Base-by-base conservation (phyloP, 352 stramenopile species). In the Paralagenidium karlingii region DNA sequence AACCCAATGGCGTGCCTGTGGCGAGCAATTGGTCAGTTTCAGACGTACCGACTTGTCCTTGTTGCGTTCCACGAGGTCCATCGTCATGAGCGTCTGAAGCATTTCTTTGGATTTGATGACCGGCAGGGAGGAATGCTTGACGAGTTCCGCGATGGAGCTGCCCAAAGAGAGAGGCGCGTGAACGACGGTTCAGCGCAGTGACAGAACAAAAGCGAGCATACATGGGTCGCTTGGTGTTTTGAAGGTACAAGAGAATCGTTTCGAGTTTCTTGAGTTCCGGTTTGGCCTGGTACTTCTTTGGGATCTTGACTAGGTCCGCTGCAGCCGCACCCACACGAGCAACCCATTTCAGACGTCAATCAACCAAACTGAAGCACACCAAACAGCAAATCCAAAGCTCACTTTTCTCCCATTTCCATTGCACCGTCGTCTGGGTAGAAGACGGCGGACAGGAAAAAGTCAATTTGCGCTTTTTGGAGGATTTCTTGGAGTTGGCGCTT, bases 31-130 rank as follows among this genome's bases (percentile, higher is more conserved):
- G n/a, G n/a, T n/a, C n/a, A n/a, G n/a, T n/a, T n/a, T n/a, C n/a
- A n/a, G n/a, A n/a, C 68, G 33, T 60, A 88, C 74, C 52, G 61
- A 59, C 49, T 76, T 66, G 44, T 91, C 74, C 33, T 76, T 69
- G 27, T 73, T 77, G 40, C 77, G 73, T 38, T 70, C 56, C 40
- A 91, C 69, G 26, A 87, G 63, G 15, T 83, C 64, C 45, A 91
- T 60, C 50, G 85, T 88, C 60, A 82, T 88, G 29, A 91, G 68
- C 34, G 77, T 88, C 58, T 91, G 74, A 22, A 91, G 46, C 37
- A 88, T 88, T 44, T 91, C 77, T 47, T 91, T 91, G 63, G 71
- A 86, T 25, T 76, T 71, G 56, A 91, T 88, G 25, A 88, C 77
- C 2, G 68, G 57, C 29, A 91, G 38, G 0, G 65, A 63, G 25